These are phyloP conservation scores for Tylopilus subfusipes DNA, from an alignment of 768 basidiomycete species.

Conservation along the genomic window DNA sequence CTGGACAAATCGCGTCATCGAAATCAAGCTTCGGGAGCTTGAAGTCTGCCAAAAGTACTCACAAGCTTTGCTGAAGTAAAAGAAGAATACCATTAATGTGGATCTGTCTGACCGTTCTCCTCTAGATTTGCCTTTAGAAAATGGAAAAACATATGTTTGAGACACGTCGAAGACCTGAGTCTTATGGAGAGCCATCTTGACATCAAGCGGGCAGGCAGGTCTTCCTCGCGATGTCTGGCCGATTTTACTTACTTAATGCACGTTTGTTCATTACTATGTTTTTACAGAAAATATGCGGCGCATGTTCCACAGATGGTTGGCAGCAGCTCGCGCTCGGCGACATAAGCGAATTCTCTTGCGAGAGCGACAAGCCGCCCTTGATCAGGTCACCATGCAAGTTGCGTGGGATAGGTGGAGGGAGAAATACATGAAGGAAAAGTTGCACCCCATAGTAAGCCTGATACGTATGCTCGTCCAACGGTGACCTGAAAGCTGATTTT, in stretches of 20 bases:
- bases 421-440: slow-evolving; percentile 57
- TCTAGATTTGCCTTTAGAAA: slow-evolving; percentile 57
- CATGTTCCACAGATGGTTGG: slow-evolving; percentile 68
- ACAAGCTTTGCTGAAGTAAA: slow-evolving; percentile 37
- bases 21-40: slow-evolving; percentile 69
- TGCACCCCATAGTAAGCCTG: slow-evolving; percentile 61
- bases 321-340: slow-evolving; percentile 55
- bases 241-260: slow-evolving; percentile 1
- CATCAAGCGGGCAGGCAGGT: slow-evolving; percentile 72
- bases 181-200: slow-evolving; percentile 84
- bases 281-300: slow-evolving; percentile 59
- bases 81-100: neutral
- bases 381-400: slow-evolving; percentile 44
- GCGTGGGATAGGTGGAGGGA: slow-evolving; percentile 84
- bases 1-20: slow-evolving; percentile 76
- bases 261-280: neutral
- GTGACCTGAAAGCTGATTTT: slow-evolving; percentile 6
- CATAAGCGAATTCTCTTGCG: slow-evolving; percentile 58
- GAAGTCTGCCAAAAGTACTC: slow-evolving; percentile 51
- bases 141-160: slow-evolving; percentile 61
- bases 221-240: neutral
- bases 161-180: slow-evolving; percentile 67
- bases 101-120: slow-evolving; percentile 18
- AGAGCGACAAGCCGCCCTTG: slow-evolving; percentile 61
- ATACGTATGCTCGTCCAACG: neutral